Evolutionary conservation across 2,329 filamentous ascomycete species (phyloP), one percentile per base, ranked within the genome.

Genomic region (Cordyceps tenuipes): DNA sequence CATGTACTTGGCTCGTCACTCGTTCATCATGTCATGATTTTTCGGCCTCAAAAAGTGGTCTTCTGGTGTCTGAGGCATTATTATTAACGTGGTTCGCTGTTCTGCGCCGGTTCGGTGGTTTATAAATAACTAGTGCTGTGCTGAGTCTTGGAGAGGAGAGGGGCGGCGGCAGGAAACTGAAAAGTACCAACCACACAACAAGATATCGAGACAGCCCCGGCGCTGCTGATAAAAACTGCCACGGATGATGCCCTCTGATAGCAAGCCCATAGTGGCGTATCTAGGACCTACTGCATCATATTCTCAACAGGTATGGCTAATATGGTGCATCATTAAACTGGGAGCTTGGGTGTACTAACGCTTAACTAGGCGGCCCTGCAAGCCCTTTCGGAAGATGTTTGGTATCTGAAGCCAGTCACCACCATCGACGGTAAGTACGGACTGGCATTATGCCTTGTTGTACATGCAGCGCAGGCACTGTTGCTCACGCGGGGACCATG

Each of bases 391-490:
- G 73, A 76, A 21, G 69, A 74, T 7, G 68, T 73, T 54, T 83
- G 78, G 72, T 73, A 78, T 48, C 70, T 83, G 53, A 68, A 74
- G 51, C 81, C 82, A 3, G 79, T 79, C 7, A 69, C 71, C 57
- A 82, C 79, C 3, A 85, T 85, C 59, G 74, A 76, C 52, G 76
- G 76, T 76, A 70, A 54, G 72, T 68, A 43, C n/a, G 49, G 19
- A 31, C 23, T 63, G 41, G 39, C 62, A 17, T 65, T 48, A 66
- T 59, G 48, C 43, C 47, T 46, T 23, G 57, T 5, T n/a, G 44
- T 26, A 55, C 34, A 5, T 23, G 15, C 12, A 19, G 1, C 12
- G 23, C 8, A 39, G 44, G 17, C 9, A 17, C 23, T n/a, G 10
- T 26, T 39, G 26, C 53, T n/a, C 12, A 57, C 26, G 17, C 31